A percentile compares a stretch with the other conserved stretches of the same genome.
These are phyloP conservation scores for Neurospora sp. DNA, from an alignment of 495 filamentous ascomycete species.

Conservation along the genomic window DNA sequence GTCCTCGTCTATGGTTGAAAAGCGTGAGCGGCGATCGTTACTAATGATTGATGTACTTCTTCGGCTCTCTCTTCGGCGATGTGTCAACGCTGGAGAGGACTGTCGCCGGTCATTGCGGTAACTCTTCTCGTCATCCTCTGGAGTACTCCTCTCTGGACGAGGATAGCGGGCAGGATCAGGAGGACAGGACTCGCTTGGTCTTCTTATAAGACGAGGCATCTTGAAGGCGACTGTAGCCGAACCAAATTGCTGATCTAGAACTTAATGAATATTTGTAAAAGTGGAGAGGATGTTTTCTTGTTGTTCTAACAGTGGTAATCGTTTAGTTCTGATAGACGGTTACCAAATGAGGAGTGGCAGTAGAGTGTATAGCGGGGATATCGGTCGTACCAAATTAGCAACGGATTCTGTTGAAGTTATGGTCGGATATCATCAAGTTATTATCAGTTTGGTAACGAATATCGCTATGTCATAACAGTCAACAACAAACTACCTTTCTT, in stretches of 20 bases:
- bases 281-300: not conserved
- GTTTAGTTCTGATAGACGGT: not conserved
- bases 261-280: no score
- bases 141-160: not conserved
- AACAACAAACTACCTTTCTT: not conserved
- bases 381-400: not conserved
- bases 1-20: not conserved
- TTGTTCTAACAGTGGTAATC: not conserved
- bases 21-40: not conserved
- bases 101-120: not conserved
- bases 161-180: not conserved
- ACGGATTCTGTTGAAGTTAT: not conserved
- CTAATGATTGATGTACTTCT: not conserved
- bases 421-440: not conserved
- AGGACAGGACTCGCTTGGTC: not conserved
- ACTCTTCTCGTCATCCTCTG: not conserved
- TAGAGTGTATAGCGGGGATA: not conserved
- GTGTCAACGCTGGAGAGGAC: not conserved
- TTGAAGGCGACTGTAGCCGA: not conserved
- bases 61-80: not conserved
- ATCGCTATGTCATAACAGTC: not conserved
- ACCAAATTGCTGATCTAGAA: not conserved
- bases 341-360: not conserved
- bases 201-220: not conserved
- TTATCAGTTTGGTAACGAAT: no score